Evolutionary conservation across 768 basidiomycete genomes (phyloP).

Genomic region (Suillus occidentalis): DNA sequence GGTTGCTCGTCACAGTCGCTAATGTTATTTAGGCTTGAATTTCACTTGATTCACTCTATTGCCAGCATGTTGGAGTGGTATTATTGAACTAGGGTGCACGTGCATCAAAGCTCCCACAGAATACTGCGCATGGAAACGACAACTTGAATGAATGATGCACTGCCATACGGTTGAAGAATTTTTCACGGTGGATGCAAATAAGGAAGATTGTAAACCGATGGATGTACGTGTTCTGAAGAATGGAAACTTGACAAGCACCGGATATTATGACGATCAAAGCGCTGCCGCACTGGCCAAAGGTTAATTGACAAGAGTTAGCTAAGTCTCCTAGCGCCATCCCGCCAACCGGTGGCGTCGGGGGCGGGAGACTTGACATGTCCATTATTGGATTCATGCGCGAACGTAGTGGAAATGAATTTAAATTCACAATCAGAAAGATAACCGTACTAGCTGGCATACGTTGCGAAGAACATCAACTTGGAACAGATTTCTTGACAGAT

Average conservation of each 20-base stretch:
- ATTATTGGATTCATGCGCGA: background rate
- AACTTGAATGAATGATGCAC: no score
- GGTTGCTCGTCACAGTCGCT: no score
- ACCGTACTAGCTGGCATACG: no score
- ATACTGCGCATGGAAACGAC: background rate
- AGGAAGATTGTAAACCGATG: no score
- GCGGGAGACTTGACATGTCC: background rate
- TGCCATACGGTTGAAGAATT: no score
- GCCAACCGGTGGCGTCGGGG: constrained; percentile 6
- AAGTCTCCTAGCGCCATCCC: constrained; percentile 3
- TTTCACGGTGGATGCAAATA: no score
- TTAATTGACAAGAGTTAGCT: background rate
- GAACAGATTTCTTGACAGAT: background rate
- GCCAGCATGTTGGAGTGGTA: background rate
- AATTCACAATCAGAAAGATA: no score
- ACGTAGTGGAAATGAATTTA: background rate
- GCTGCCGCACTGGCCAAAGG: background rate
- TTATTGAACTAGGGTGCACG: background rate
- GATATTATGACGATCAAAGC: background rate
- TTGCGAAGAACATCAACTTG: no score
- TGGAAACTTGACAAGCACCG: background rate
- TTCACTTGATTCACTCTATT: background rate
- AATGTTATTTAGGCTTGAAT: background rate
- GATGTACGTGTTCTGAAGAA: no score
- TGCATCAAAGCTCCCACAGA: background rate